A percentile compares a stretch with the other conserved stretches of the same genome.
Evolutionary conservation across 768 basidiomycete species (phyloP).

Genomic region (Lactarius quietus): DNA sequence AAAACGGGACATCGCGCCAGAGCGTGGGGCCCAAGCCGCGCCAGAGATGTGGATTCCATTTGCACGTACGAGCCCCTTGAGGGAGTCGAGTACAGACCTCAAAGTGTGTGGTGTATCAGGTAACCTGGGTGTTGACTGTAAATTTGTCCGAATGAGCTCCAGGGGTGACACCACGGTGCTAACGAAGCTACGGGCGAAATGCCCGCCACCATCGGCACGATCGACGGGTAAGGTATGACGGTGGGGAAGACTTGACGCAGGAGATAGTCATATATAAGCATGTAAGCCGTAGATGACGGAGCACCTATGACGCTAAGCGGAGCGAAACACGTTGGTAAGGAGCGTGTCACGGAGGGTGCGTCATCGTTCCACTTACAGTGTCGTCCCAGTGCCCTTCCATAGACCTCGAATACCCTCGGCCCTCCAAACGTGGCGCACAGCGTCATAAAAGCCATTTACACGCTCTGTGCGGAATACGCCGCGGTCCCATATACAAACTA

Average conservation of each 20-base stretch:
- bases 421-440: constrained; percentile 71
- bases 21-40: constrained; percentile 87
- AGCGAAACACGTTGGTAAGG: constrained; percentile 23
- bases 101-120: constrained; percentile 72
- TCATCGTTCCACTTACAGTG: constrained; percentile 55
- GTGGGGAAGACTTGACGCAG: constrained; percentile 59
- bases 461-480: constrained; percentile 67
- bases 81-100: constrained; percentile 62
- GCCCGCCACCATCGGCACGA: constrained; percentile 78
- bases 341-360: background rate
- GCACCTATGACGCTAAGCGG: constrained; percentile 74
- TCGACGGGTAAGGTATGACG: constrained; percentile 49
- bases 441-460: constrained; percentile 83
- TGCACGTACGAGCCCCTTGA: constrained; percentile 54
- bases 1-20: constrained; percentile 98
- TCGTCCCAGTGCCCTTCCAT: constrained; percentile 94
- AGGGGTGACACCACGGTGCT: constrained; percentile 80
- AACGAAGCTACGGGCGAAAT: constrained; percentile 77
- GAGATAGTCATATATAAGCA: constrained; percentile 93
- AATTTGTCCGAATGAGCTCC: constrained; percentile 89
- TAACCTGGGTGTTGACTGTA: constrained; percentile 81
- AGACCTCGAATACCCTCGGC: constrained; percentile 81
- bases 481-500: constrained; percentile 79
- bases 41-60: constrained; percentile 79
- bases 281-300: constrained; percentile 89